Conservation (phyloP, 2,329 filamentous ascomycete genomes). For the Botrytis aclada region DNA sequence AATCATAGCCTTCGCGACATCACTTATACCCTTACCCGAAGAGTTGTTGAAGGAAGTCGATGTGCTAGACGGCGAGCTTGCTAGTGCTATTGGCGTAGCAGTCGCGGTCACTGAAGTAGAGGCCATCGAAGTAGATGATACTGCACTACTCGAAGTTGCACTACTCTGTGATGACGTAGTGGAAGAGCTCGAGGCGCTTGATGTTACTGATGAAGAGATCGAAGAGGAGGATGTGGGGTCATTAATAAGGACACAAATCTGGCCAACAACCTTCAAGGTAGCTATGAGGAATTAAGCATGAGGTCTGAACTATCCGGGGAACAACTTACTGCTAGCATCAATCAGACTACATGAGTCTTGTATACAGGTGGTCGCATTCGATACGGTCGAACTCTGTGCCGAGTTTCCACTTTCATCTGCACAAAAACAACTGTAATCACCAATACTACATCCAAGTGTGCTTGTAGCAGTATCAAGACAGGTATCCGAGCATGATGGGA, state of each 20-base stretch:
- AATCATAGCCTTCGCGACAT: slow-evolving; percentile 13
- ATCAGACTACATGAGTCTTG: slow-evolving; percentile 16
- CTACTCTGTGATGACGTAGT: slow-evolving; percentile 5
- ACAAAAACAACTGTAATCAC: slow-evolving; percentile 15
- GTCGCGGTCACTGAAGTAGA: slow-evolving; percentile 3
- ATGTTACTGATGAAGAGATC: slow-evolving; percentile 7
- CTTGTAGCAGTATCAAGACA: slow-evolving; percentile 4
- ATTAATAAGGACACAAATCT: slow-evolving; percentile 17
- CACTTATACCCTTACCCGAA: background rate
- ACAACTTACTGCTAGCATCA: slow-evolving; percentile 12
- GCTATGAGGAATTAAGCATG: slow-evolving; percentile 10
- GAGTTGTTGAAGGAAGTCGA: background rate
- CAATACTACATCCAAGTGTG: slow-evolving; percentile 7
- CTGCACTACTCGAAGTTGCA: background rate
- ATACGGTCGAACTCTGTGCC: background rate
- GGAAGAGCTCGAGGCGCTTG: slow-evolving; percentile 8
- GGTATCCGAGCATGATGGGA: slow-evolving; percentile 14
- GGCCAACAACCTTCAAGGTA: slow-evolving; percentile 17
- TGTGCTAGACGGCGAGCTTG: background rate
- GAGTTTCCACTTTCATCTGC: slow-evolving; percentile 3
- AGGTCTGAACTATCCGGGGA: background rate
- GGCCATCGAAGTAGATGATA: background rate
- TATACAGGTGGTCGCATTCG: slow-evolving; percentile 17
- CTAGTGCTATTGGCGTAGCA: background rate
- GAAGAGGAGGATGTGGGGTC: slow-evolving; percentile 8